These are phyloP conservation scores for Eucalyptus pauciflora DNA, from an alignment of 345 rosid genomes.

Conservation along the genomic window DNA sequence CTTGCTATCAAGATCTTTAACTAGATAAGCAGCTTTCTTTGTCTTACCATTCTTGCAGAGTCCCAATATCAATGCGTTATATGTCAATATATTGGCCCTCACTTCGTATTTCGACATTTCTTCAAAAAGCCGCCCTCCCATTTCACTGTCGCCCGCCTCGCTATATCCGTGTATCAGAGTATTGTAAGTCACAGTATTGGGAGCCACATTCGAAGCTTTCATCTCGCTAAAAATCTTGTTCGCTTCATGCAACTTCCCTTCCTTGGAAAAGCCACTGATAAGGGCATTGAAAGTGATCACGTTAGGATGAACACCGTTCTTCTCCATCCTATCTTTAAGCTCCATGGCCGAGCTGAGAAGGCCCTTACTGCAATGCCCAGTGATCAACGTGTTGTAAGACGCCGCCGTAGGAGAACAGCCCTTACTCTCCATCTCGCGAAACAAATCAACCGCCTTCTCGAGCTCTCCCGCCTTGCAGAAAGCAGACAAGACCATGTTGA, in stretches of 20 bases:
- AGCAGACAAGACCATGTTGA: conserved; percentile 56
- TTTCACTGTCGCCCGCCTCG: conserved; percentile 36
- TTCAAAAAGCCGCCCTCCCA: conserved; percentile 48
- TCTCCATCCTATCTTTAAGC: conserved; percentile 48
- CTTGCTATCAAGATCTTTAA: conserved; percentile 64
- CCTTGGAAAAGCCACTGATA: conserved; percentile 56
- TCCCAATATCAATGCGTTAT: conserved; percentile 72
- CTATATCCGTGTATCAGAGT: conserved; percentile 67
- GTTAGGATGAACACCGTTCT: conserved; percentile 35
- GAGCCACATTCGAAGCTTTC: conserved; percentile 45
- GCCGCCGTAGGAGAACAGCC: conserved; percentile 37
- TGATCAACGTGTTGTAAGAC: conserved; percentile 66
- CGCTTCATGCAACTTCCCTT: conserved; percentile 48
- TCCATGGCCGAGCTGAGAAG: conserved; percentile 50
- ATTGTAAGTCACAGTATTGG: conserved; percentile 61
- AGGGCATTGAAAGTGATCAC: conserved; percentile 64
- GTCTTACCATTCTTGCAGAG: conserved; percentile 85
- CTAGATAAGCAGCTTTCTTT: conserved; percentile 73
- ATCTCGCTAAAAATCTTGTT: conserved; percentile 47
- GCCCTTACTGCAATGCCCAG: conserved; percentile 56
- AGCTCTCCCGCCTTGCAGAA: conserved; percentile 54
- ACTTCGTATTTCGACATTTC: conserved; percentile 51
- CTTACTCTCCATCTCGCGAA: conserved; percentile 36
- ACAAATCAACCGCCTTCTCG: conserved; percentile 48
- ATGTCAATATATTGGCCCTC: conserved; percentile 60